Percentiles rank a stretch among this genome's conserved stretches.
These are phyloP conservation scores for Zygotorulaspora chibaensis DNA, from an alignment of 805 yeast genomes.

Conservation along the genomic window DNA sequence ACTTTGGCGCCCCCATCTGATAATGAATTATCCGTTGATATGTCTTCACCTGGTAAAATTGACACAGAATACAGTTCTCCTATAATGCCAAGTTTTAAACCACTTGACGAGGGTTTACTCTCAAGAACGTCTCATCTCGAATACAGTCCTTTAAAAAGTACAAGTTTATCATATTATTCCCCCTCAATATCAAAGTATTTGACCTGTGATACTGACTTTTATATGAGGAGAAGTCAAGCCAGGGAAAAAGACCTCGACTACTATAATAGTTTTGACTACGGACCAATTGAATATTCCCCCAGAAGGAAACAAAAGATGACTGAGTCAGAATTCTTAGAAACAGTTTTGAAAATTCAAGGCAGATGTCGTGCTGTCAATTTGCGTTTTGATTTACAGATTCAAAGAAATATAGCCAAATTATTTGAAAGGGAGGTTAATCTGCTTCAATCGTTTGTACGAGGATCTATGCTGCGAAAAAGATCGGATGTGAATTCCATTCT, in stretches of 20 bases:
- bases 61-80: no score
- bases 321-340: slow-evolving; percentile 27
- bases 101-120: slow-evolving; percentile 6
- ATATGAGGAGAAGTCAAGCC: slow-evolving; percentile 28
- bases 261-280: slow-evolving; percentile 23
- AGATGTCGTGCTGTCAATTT: slow-evolving; percentile 63
- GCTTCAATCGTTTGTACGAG: slow-evolving; percentile 52
- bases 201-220: slow-evolving; percentile 29
- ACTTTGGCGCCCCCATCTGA: slow-evolving; percentile 6
- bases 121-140: slow-evolving; percentile 18
- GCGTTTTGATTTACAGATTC: slow-evolving; percentile 61
- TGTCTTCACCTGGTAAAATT: slow-evolving; percentile 4
- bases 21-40: slow-evolving; percentile 3
- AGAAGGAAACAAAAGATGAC: slow-evolving; percentile 29
- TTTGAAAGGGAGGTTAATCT: slow-evolving; percentile 47
- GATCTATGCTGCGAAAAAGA: slow-evolving; percentile 35
- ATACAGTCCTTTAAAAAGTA: slow-evolving; percentile 27
- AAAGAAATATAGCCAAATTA: slow-evolving; percentile 55
- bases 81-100: slow-evolving; percentile 11
- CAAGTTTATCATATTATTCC: slow-evolving; percentile 32
- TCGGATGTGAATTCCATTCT: not conserved
- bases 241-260: slow-evolving; percentile 24
- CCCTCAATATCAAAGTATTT: slow-evolving; percentile 30
- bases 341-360: slow-evolving; percentile 57
- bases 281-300: slow-evolving; percentile 29